Percentiles rank a stretch among this genome's conserved stretches.
Conservation (phyloP, 768 basidiomycete species). For the Rhodotorula toruloides region DNA sequence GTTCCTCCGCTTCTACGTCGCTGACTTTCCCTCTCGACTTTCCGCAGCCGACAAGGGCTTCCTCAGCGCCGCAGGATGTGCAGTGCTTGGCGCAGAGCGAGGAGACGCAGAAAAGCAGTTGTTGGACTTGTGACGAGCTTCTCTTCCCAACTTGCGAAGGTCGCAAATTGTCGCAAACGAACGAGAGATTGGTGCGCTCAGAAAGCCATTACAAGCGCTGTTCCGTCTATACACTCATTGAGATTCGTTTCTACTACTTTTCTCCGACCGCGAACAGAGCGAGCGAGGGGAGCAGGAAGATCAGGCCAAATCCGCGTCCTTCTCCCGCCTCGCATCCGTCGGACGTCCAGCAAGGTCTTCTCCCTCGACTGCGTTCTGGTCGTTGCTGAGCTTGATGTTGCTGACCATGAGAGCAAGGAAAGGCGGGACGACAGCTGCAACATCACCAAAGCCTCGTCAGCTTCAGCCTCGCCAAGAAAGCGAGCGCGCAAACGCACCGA, state of each 20-base stretch:
- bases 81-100: not conserved
- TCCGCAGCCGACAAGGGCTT: constrained; percentile 3
- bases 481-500: constrained; percentile 43
- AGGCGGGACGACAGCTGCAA: constrained; percentile 60
- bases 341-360: constrained; percentile 40
- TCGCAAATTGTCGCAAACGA: too few relatives aligned
- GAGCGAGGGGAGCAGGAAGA: too few relatives aligned
- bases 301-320: too few relatives aligned
- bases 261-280: too few relatives aligned
- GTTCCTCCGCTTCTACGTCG: too few relatives aligned
- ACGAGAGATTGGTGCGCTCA: too few relatives aligned
- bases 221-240: too few relatives aligned
- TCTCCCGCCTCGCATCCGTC: too few relatives aligned
- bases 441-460: not conserved
- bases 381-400: constrained; percentile 63
- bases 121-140: not conserved
- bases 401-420: constrained; percentile 59
- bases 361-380: constrained; percentile 64
- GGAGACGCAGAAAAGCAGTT: not conserved
- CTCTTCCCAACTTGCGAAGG: too few relatives aligned
- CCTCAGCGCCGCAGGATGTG: not conserved
- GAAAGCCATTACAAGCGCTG: too few relatives aligned
- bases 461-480: not conserved
- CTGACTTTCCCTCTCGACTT: not conserved
- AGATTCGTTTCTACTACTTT: too few relatives aligned